Percentiles rank a stretch among this genome's conserved stretches.
Evolutionary conservation across 768 basidiomycete species (phyloP).

Genomic region (Amanita rubescens): DNA sequence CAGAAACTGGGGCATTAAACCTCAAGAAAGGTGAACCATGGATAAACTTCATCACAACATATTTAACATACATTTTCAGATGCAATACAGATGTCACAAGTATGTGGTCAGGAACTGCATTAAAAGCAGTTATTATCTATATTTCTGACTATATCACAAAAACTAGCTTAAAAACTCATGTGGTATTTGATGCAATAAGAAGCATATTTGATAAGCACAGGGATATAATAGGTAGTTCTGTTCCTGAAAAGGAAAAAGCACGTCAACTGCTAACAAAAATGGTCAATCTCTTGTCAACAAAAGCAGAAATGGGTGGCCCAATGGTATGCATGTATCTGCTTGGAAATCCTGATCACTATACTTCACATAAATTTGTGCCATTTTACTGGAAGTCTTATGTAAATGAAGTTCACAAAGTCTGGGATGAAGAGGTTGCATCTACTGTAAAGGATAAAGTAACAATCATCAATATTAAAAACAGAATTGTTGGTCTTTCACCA

Average conservation of each 20-base stretch:
- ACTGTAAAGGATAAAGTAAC: no score
- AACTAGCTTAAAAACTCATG: conserved; percentile 22
- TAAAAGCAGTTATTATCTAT: conserved; percentile 28
- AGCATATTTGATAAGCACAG: background rate
- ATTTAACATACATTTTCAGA: conserved; percentile 18
- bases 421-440: background rate
- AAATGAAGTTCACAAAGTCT: background rate
- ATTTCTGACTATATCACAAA: conserved; percentile 26
- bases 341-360: conserved; percentile 24
- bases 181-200: conserved; percentile 11
- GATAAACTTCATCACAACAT: conserved; percentile 22
- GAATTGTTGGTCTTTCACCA: conserved; percentile 13
- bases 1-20: conserved; percentile 15
- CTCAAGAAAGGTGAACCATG: conserved; percentile 23
- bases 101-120: conserved; percentile 24
- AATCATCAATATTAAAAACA: no score
- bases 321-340: conserved; percentile 21
- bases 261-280: conserved; percentile 17
- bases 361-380: conserved; percentile 16
- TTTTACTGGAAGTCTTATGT: conserved; percentile 20
- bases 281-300: conserved; percentile 19
- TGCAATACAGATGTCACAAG: conserved; percentile 27
- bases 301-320: conserved; percentile 21
- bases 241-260: background rate
- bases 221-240: conserved; percentile 6